Percentiles rank a stretch among this genome's conserved stretches.
phyloP scores from a whole-genome alignment of 805 yeast genomes.

The Candida coquimbonensis region DNA sequence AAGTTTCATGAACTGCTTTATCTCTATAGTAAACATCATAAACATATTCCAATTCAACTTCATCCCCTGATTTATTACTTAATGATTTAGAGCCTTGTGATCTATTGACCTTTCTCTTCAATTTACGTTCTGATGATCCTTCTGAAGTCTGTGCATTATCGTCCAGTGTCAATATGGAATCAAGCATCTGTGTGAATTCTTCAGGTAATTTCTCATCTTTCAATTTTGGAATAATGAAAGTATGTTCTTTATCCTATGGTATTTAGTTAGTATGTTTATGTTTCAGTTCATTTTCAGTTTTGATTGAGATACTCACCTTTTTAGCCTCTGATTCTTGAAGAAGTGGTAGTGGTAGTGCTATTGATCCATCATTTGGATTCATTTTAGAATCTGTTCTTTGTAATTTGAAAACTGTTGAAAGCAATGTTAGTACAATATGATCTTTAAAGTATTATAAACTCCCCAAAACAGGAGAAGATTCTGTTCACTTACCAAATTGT shows the following conservation, averaged over 20 bases:
- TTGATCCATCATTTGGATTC: slow-evolving; percentile 4
- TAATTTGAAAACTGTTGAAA: slow-evolving; percentile 34
- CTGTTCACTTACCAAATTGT: slow-evolving; percentile 17
- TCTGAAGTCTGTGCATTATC: slow-evolving; percentile 3
- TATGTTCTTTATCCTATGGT: slow-evolving; percentile 17
- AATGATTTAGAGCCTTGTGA: background rate
- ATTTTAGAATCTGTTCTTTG: slow-evolving; percentile 39
- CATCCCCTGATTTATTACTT: background rate
- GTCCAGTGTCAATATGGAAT: slow-evolving; percentile 44
- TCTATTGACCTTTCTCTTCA: slow-evolving; percentile 16
- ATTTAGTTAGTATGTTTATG: background rate
- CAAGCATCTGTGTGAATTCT: slow-evolving; percentile 70
- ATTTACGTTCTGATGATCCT: slow-evolving; percentile 7
- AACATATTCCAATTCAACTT: slow-evolving; percentile 60
- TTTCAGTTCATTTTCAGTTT: background rate
- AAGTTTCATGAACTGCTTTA: slow-evolving; percentile 48
- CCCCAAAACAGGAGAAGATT: no score
- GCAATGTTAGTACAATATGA: background rate
- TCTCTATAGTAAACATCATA: slow-evolving; percentile 82
- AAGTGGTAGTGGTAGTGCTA: slow-evolving; percentile 15
- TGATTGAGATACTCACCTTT: background rate
- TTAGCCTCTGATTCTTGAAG: slow-evolving; percentile 19
- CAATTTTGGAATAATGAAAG: slow-evolving; percentile 18
- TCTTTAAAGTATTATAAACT: no score
- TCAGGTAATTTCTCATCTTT: slow-evolving; percentile 38